Conservation (phyloP, 805 yeast genomes). For the Sugiyamaella mastotermitis region DNA sequence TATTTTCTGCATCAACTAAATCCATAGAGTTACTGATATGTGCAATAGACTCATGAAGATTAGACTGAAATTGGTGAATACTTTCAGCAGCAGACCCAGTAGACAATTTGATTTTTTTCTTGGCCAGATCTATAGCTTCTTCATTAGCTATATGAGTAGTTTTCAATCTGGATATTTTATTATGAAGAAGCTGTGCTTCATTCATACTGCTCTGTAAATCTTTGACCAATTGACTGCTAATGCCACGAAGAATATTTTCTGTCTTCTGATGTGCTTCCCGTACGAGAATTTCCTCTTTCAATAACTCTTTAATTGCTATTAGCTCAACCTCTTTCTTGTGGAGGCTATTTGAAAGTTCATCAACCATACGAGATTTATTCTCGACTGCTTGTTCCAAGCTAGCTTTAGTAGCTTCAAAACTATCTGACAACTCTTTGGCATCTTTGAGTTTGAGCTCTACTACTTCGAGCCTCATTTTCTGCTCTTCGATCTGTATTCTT, state of each 20-base stretch:
- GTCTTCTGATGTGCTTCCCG: neutral
- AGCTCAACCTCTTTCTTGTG: neutral
- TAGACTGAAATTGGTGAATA: too few species aligned
- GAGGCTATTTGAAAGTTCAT: neutral
- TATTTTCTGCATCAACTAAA: too few species aligned
- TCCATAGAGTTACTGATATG: too few species aligned
- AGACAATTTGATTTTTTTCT: too few species aligned
- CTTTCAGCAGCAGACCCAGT: too few species aligned
- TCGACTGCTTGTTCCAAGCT: neutral
- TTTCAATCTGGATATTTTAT: neutral
- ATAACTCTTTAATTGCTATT: neutral
- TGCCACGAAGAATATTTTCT: neutral
- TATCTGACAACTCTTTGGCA: conserved; percentile 28
- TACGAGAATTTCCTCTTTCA: neutral
- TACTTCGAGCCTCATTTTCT: conserved; percentile 40
- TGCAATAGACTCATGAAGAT: too few species aligned
- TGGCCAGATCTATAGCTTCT: too few species aligned
- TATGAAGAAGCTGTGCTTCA: neutral
- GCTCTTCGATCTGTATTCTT: conserved; percentile 44
- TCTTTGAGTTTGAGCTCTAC: conserved; percentile 43
- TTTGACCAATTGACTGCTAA: neutral
- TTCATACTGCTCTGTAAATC: neutral
- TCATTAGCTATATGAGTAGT: too few species aligned
- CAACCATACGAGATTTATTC: neutral
- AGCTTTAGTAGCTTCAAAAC: neutral